These are phyloP conservation scores for Strobilomyces echinocephalus DNA, from an alignment of 768 basidiomycete genomes.

Conservation along the genomic window DNA sequence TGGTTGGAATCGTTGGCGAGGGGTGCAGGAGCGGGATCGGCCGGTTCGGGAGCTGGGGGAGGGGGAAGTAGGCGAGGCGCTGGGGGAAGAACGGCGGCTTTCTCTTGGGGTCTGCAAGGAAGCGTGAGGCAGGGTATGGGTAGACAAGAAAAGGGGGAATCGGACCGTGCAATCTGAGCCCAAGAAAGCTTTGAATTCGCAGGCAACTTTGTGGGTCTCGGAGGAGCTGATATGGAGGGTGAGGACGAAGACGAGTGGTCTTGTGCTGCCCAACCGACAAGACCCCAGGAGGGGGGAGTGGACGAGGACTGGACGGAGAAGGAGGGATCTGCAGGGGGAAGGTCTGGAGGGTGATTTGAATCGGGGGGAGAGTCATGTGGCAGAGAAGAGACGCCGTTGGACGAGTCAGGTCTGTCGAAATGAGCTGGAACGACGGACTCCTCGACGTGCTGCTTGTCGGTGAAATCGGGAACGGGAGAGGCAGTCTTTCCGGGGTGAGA, in stretches of 20 bases:
- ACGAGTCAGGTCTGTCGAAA: slow-evolving; percentile 13
- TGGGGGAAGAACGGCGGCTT: slow-evolving; percentile 43
- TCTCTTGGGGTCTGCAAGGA: slow-evolving; percentile 56
- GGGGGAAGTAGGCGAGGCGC: slow-evolving; percentile 11
- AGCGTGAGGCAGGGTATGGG: slow-evolving; percentile 1
- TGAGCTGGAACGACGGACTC: slow-evolving; percentile 14
- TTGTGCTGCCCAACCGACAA: slow-evolving; percentile 28
- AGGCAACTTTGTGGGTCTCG: slow-evolving; percentile 48
- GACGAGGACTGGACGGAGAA: slow-evolving; percentile 16
- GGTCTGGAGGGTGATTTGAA: slow-evolving; percentile 11
- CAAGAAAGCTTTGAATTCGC: slow-evolving; percentile 77
- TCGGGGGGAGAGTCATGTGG: slow-evolving; percentile 16
- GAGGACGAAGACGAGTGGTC: slow-evolving; percentile 37
- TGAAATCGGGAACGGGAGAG: slow-evolving; percentile 33
- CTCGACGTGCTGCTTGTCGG: slow-evolving; percentile 22
- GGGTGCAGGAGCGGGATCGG: slow-evolving; percentile 25
- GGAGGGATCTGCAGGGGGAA: slow-evolving; percentile 8
- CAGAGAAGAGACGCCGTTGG: slow-evolving; percentile 11
- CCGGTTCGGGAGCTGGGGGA: slow-evolving; percentile 21
- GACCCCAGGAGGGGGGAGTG: slow-evolving; percentile 34
- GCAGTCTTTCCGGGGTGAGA: slow-evolving; percentile 25
- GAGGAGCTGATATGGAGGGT: slow-evolving; percentile 8
- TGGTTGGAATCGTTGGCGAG: slow-evolving; percentile 33
- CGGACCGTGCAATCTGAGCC: slow-evolving; percentile 73
- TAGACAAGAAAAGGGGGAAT: background rate